phyloP scores from a whole-genome alignment of 2,329 filamentous ascomycete genomes.

The Aspergillus neoniger region DNA sequence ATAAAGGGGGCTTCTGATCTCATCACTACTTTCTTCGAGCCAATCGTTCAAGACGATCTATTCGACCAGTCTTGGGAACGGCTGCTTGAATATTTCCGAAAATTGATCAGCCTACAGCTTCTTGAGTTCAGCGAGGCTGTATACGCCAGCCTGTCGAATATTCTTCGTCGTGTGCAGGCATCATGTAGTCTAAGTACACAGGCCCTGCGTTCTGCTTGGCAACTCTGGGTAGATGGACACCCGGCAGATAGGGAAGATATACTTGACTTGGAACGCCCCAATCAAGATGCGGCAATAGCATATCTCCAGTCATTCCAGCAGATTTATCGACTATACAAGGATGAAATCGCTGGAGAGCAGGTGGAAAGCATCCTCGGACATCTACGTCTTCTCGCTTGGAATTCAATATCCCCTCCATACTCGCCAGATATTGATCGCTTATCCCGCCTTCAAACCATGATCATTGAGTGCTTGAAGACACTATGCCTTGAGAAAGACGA shows the following conservation, averaged over 20 bases:
- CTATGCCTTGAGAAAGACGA: constrained; percentile 41
- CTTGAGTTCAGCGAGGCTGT: constrained; percentile 72
- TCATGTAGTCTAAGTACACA: constrained; percentile 46
- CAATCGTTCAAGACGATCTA: constrained; percentile 64
- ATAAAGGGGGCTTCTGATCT: constrained; percentile 72
- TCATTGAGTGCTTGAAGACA: constrained; percentile 37
- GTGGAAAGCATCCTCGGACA: constrained; percentile 70
- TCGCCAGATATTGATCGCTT: constrained; percentile 42
- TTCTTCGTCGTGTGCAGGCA: constrained; percentile 53
- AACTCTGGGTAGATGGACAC: constrained; percentile 68
- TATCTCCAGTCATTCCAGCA: constrained; percentile 76
- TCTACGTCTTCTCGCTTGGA: constrained; percentile 69
- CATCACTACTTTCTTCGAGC: constrained; percentile 73
- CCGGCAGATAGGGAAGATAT: constrained; percentile 51
- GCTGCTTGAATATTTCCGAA: constrained; percentile 68
- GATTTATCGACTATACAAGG: constrained; percentile 73
- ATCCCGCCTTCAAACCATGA: constrained; percentile 38
- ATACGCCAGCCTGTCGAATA: constrained; percentile 66
- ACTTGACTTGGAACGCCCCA: constrained; percentile 56
- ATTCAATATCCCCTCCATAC: constrained; percentile 58
- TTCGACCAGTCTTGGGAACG: constrained; percentile 76
- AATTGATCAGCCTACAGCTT: constrained; percentile 62
- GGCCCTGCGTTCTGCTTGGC: constrained; percentile 66
- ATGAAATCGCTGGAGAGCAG: constrained; percentile 62
- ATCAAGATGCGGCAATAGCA: constrained; percentile 81